Conservation (phyloP, 768 basidiomycete genomes). For the Rhizopogon roseolus region DNA sequence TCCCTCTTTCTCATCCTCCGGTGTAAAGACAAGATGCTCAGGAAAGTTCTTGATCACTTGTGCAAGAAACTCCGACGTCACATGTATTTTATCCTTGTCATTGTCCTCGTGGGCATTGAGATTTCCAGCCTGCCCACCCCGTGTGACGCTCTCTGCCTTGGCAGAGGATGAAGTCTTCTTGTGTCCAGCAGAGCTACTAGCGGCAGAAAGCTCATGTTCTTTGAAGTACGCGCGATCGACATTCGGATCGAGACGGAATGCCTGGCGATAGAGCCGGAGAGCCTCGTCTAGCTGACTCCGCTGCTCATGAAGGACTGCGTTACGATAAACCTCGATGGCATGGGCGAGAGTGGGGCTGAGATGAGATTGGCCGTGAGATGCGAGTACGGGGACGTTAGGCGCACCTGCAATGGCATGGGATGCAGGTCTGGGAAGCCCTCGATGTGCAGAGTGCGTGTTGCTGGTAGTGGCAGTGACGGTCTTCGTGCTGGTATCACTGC, state of each 20-base stretch:
- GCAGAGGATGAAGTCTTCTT: slow-evolving; percentile 81
- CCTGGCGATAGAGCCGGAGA: slow-evolving; percentile 68
- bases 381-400: slow-evolving; percentile 11
- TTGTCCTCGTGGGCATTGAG: slow-evolving; percentile 57
- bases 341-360: slow-evolving; percentile 32
- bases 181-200: slow-evolving; percentile 28
- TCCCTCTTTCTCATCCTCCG: slow-evolving; percentile 61
- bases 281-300: slow-evolving; percentile 72
- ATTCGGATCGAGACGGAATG: slow-evolving; percentile 71
- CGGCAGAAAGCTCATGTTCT: slow-evolving; percentile 21
- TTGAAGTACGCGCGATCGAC: slow-evolving; percentile 70
- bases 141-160: slow-evolving; percentile 58
- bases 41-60: slow-evolving; percentile 47
- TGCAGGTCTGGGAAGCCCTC: slow-evolving; percentile 2
- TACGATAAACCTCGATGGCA: slow-evolving; percentile 64
- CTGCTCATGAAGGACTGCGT: slow-evolving; percentile 72
- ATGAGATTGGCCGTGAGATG: slow-evolving; percentile 21
- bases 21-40: slow-evolving; percentile 49
- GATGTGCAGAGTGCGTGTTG: neutral
- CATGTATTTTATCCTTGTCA: slow-evolving; percentile 20
- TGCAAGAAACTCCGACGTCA: slow-evolving; percentile 38
- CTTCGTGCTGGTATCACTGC: neutral
- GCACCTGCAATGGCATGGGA: slow-evolving; percentile 9
- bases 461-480: neutral
- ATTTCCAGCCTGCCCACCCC: slow-evolving; percentile 64